These are phyloP conservation scores for Mycena floridula DNA, from an alignment of 768 basidiomycete species.

Conservation along the genomic window DNA sequence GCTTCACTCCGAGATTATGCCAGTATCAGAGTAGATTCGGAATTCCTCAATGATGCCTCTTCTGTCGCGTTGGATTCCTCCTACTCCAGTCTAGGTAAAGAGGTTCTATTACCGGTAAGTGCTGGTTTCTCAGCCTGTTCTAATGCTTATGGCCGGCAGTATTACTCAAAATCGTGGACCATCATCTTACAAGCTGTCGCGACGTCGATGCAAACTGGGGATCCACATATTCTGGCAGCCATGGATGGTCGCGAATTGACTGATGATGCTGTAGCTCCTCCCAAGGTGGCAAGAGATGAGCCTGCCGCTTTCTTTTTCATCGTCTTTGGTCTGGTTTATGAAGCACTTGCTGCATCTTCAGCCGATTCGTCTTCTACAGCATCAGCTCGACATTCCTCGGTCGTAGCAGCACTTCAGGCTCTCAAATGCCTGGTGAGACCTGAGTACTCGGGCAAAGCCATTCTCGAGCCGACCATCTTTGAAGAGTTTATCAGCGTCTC, in stretches of 20 bases:
- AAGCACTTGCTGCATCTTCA: slow-evolving; percentile 67
- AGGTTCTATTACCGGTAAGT: slow-evolving; percentile 85
- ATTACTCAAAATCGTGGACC: slow-evolving; percentile 80
- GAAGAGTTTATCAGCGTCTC: slow-evolving; percentile 86
- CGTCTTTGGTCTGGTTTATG: slow-evolving; percentile 91
- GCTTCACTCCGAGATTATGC: slow-evolving; percentile 89
- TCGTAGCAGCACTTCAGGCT: slow-evolving; percentile 64
- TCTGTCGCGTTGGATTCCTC: slow-evolving; percentile 74
- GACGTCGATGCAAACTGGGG: slow-evolving; percentile 64
- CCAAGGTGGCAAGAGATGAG: slow-evolving; percentile 37
- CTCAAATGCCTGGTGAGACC: slow-evolving; percentile 76
- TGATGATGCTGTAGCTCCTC: slow-evolving; percentile 15
- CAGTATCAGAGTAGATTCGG: slow-evolving; percentile 82
- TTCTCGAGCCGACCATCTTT: slow-evolving; percentile 78
- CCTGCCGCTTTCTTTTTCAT: slow-evolving; percentile 83
- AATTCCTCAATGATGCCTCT: slow-evolving; percentile 71
- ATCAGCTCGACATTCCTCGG: slow-evolving; percentile 36
- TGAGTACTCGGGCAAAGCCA: slow-evolving; percentile 73
- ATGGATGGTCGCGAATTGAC: slow-evolving; percentile 68
- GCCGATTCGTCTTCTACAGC: slow-evolving; percentile 45
- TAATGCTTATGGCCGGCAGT: slow-evolving; percentile 39
- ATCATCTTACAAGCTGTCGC: slow-evolving; percentile 83
- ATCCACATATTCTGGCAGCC: slow-evolving; percentile 65
- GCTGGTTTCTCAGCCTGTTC: background rate
- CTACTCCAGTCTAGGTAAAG: slow-evolving; percentile 84